A percentile compares a stretch with the other conserved stretches of the same genome.
Conservation (phyloP, 345 rosid species). For the Streptanthus diversifolius region DNA sequence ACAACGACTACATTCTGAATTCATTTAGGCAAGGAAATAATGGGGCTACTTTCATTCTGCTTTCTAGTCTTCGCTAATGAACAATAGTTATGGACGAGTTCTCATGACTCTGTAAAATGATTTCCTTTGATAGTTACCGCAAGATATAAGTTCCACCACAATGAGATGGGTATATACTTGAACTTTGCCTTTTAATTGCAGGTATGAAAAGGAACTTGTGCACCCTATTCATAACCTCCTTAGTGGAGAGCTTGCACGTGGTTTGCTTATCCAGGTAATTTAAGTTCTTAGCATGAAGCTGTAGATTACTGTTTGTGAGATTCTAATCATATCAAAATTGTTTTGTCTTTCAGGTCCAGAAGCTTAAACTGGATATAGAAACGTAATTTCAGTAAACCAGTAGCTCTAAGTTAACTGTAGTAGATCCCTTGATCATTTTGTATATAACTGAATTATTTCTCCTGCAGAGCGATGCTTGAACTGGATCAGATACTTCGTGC, state of each 20-base stretch:
- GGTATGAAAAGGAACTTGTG: conserved; percentile 82
- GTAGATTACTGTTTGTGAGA: conserved; percentile 10
- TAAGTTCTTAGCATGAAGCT: conserved; percentile 9
- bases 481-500: conserved; percentile 93
- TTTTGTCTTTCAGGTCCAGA: conserved; percentile 71
- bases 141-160: neutral
- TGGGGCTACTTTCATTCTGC: neutral
- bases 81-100: neutral
- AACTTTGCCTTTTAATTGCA: conserved; percentile 32
- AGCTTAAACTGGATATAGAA: conserved; percentile 89
- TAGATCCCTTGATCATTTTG: conserved; percentile 4
- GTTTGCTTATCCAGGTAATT: conserved; percentile 87
- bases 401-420: conserved; percentile 13
- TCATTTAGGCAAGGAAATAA: neutral
- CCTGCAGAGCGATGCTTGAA: conserved; percentile 91
- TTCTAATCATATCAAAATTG: conserved; percentile 12
- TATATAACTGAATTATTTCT: conserved; percentile 17
- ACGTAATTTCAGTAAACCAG: conserved; percentile 54
- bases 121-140: conserved; percentile 9
- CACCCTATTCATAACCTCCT: conserved; percentile 90
- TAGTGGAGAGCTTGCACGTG: conserved; percentile 93
- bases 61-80: neutral
- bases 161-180: neutral
- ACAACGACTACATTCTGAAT: neutral
- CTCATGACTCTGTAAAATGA: neutral